Conservation (phyloP, 495 filamentous ascomycete genomes). For the Staphylotrichum longicolle region DNA sequence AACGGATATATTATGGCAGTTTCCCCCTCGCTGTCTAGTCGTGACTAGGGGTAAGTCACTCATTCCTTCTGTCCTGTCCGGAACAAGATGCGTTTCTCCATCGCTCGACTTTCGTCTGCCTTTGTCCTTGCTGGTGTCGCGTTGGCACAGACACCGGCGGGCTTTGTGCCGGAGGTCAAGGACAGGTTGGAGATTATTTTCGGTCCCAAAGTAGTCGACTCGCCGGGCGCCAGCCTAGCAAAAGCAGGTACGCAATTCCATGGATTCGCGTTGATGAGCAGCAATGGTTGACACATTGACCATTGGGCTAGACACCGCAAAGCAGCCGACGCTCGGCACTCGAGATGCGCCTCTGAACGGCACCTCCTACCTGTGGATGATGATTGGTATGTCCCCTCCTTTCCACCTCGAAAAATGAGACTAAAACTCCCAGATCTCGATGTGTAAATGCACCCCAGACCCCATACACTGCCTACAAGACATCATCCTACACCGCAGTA, state of each 20-base stretch:
- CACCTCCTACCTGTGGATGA: slow-evolving; percentile 47
- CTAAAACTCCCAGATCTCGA: slow-evolving; percentile 35
- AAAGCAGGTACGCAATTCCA: slow-evolving; percentile 32
- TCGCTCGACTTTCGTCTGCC: neutral
- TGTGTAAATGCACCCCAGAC: slow-evolving; percentile 34
- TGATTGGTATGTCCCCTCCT: slow-evolving; percentile 40
- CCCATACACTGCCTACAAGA: neutral
- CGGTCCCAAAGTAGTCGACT: slow-evolving; percentile 39
- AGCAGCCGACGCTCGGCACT: slow-evolving; percentile 44
- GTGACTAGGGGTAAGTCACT: too few relatives aligned
- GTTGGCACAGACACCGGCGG: slow-evolving; percentile 42
- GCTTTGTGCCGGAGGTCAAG: slow-evolving; percentile 41
- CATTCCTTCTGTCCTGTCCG: neutral
- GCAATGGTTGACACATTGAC: neutral
- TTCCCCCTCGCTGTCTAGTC: neutral
- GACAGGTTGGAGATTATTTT: slow-evolving; percentile 46
- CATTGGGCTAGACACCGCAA: slow-evolving; percentile 30
- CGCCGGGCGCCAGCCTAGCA: slow-evolving; percentile 40
- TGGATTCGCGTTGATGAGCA: too few relatives aligned
- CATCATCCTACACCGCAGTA: neutral
- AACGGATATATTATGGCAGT: neutral
- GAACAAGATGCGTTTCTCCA: slow-evolving; percentile 12
- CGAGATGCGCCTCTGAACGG: slow-evolving; percentile 35
- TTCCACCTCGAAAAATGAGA: neutral
- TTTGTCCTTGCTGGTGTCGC: slow-evolving; percentile 16